Evolutionary conservation across 73 alveolate genomes (phyloP).

Genomic region (Strombidium stylifer): DNA sequence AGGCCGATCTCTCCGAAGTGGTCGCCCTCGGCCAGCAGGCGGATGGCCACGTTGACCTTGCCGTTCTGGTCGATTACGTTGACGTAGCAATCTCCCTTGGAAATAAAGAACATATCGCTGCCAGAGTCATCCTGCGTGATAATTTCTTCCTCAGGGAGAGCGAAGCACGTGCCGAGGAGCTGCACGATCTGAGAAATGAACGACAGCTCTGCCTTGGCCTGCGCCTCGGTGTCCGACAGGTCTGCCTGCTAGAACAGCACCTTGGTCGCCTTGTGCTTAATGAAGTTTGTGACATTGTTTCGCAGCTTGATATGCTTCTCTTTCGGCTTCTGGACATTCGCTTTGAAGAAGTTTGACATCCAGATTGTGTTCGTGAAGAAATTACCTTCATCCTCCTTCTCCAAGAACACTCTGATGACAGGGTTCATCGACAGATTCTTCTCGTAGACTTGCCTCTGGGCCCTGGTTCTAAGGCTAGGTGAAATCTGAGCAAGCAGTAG

Average conservation of each 20-base stretch:
- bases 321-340: conserved; percentile 5
- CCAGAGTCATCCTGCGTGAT: background rate
- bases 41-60: background rate
- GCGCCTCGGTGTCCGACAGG: too few relatives aligned
- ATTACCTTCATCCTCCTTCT: conserved; percentile 18
- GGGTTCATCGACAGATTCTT: conserved; percentile 3
- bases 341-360: too few relatives aligned
- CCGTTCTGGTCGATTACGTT: conserved; percentile 8
- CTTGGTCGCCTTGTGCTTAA: too few relatives aligned
- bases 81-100: conserved; percentile 54
- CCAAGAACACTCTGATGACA: background rate
- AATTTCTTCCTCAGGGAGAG: conserved; percentile 40
- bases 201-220: too few relatives aligned
- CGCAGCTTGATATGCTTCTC: background rate
- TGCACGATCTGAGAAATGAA: too few relatives aligned
- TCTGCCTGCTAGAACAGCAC: too few relatives aligned
- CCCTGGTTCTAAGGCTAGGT: conserved; percentile 37
- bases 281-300: conserved; percentile 6
- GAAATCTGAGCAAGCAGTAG: conserved; percentile 42
- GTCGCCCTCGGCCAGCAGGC: conserved; percentile 27
- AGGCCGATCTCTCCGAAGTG: conserved; percentile 54
- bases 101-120: conserved; percentile 45
- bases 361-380: too few relatives aligned
- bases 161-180: conserved; percentile 8
- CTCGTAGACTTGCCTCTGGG: conserved; percentile 25